Evolutionary conservation across 345 rosid species (phyloP), one percentile per base, ranked within the genome.

Genomic region (Ceriops zippeliana): DNA sequence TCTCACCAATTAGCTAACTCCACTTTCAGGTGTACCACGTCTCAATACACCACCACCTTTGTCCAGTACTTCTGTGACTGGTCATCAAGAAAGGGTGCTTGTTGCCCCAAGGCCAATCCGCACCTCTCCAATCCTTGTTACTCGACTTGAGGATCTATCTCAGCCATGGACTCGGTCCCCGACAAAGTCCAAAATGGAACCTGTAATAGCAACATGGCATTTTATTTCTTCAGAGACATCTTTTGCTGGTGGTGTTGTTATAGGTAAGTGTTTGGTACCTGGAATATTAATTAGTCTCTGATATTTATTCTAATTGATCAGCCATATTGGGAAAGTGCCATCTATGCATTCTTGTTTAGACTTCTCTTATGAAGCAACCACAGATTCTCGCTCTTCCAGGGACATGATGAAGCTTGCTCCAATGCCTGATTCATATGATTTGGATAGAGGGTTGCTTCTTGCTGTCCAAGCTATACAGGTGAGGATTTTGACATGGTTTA

Each of bases 151-250:
- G 83, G 98, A 92, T 89, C 78, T 92, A 73, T 87, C 99, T 65
- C 98, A 86, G 73, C 98, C 98, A 62, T 96, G 98, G 99, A 96
- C 99, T 73, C 93, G 99, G 62, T 96, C 99, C 76, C 98, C 99
- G 13, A 96, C 99, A 62, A 96, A 96, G 83, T 86, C 96, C 53
- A 85, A 90, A 84, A 90, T 84, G 93, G 99, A 96, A 70, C 98
- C 96, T 49, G 75, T 90, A 63, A 80, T 89, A 68, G 93, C 89
- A 70, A 84, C 96, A 4, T 95, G 96, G 91, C 83, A 80, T 61
- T 85, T 88, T 74, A 73, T 84, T 70, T 70, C 92, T 13, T 76
- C 83, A 37, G 93, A 84, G 78, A 77, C 86, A 58, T 77, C 85
- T 67, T 81, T 62, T 65, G 80, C 89, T 64, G 83, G 75, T 70